Evolutionary conservation across 148 eudicot genomes (phyloP).

Genomic region (Rhododendron vialii): DNA sequence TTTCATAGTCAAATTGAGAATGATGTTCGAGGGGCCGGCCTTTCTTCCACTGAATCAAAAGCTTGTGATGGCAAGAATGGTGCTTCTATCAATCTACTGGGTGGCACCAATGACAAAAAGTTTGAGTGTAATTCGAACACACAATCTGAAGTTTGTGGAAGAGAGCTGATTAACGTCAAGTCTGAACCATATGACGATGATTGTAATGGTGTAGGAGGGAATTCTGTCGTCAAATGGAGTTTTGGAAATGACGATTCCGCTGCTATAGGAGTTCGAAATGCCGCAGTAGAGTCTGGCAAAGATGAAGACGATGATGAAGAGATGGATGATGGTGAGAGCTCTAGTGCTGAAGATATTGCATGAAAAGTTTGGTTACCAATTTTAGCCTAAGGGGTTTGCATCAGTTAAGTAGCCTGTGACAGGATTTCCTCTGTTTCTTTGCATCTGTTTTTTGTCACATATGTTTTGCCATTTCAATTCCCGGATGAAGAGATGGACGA

Average conservation of each 20-base stretch:
- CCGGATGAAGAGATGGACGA: no score
- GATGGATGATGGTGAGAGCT: slow-evolving; percentile 6
- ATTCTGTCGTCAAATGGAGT: background rate
- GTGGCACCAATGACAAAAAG: background rate
- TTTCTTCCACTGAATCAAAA: background rate
- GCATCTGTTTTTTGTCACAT: background rate
- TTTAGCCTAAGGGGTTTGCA: background rate
- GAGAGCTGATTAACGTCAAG: background rate
- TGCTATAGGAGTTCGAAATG: background rate
- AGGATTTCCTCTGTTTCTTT: background rate
- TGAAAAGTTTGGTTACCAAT: background rate
- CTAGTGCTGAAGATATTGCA: background rate
- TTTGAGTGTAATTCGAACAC: slow-evolving; percentile 1
- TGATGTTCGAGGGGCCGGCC: background rate
- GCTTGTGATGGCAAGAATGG: background rate
- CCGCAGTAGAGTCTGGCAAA: background rate
- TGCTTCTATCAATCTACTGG: background rate
- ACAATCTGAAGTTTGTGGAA: background rate
- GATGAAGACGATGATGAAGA: slow-evolving; percentile 4
- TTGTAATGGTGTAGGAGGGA: background rate
- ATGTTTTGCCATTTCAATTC: background rate
- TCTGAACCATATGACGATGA: background rate
- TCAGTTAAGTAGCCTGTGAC: background rate
- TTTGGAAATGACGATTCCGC: background rate
- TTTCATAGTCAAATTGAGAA: background rate